Evolutionary conservation across 768 basidiomycete species (phyloP).

Genomic region (Kwoniella dendrophila): DNA sequence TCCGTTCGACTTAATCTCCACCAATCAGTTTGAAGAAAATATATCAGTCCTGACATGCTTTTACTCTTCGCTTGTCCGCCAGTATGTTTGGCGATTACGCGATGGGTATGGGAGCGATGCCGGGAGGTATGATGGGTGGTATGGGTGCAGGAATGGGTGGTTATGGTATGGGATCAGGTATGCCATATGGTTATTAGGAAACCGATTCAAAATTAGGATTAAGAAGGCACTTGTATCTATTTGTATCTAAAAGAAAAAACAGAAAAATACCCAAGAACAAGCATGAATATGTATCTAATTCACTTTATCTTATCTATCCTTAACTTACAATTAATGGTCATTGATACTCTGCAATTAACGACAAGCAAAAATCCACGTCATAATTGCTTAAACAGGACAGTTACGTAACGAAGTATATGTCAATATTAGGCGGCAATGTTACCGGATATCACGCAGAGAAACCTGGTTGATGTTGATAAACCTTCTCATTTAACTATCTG

Average conservation of each 20-base stretch:
- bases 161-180: slow-evolving; percentile 47
- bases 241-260: background rate
- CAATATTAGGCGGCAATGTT: background rate
- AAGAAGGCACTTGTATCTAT: too few relatives aligned
- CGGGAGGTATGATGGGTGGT: slow-evolving; percentile 48
- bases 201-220: background rate
- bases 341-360: too few relatives aligned
- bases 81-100: slow-evolving; percentile 51
- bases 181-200: slow-evolving; percentile 30
- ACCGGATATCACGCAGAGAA: background rate
- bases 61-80: background rate
- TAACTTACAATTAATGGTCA: too few relatives aligned
- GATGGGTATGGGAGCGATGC: slow-evolving; percentile 47
- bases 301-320: background rate
- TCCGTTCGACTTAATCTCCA: background rate
- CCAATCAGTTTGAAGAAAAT: background rate
- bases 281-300: background rate
- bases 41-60: too few relatives aligned
- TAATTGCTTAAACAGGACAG: background rate
- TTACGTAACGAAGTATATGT: slow-evolving; percentile 2
- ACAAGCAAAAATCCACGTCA: slow-evolving; percentile 3
- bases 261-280: background rate
- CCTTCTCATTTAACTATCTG: background rate
- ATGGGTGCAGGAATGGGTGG: slow-evolving; percentile 45
- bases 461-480: background rate